Conservation (phyloP, 192 early-diverging fungal genomes). For the Podila verticillata region DNA sequence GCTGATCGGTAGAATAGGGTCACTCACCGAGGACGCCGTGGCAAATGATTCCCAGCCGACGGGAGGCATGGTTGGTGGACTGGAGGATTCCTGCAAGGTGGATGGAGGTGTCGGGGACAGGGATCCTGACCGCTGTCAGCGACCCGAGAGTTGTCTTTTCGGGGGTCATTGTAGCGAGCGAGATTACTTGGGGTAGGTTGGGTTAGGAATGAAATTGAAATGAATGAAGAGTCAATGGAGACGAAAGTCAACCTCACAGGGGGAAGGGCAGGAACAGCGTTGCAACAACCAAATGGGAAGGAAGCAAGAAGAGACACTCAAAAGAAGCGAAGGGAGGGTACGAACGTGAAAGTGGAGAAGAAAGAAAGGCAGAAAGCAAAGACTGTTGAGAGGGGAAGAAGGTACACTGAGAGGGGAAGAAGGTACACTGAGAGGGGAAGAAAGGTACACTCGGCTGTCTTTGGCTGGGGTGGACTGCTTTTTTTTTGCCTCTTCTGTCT, state of each 20-base stretch:
- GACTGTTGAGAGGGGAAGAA: too few relatives aligned
- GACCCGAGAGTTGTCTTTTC: constrained; percentile 24
- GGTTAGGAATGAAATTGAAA: not conserved
- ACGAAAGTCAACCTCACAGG: not conserved
- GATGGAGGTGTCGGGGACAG: constrained; percentile 19
- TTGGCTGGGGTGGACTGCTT: not conserved
- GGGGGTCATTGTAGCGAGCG: constrained; percentile 3
- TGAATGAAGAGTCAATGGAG: not conserved
- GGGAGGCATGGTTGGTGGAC: constrained; percentile 22
- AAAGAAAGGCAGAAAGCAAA: not conserved
- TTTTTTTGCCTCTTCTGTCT: not conserved
- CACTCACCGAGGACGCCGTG: constrained; percentile 46
- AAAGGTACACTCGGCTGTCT: not conserved
- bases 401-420: too few relatives aligned
- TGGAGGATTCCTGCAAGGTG: constrained; percentile 42
- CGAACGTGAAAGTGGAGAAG: not conserved
- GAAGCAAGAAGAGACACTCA: not conserved
- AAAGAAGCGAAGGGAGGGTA: not conserved
- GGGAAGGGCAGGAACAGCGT: not conserved
- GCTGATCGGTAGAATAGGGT: not conserved
- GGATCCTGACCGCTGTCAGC: constrained; percentile 13
- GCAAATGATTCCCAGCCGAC: constrained; percentile 46
- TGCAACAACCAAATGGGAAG: not conserved
- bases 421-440: too few relatives aligned
- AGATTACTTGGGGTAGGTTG: not conserved